Evolutionary conservation across 2,329 filamentous ascomycete species (phyloP), one percentile per base, ranked within the genome.

Genomic region (Fusarium gaditjirri): DNA sequence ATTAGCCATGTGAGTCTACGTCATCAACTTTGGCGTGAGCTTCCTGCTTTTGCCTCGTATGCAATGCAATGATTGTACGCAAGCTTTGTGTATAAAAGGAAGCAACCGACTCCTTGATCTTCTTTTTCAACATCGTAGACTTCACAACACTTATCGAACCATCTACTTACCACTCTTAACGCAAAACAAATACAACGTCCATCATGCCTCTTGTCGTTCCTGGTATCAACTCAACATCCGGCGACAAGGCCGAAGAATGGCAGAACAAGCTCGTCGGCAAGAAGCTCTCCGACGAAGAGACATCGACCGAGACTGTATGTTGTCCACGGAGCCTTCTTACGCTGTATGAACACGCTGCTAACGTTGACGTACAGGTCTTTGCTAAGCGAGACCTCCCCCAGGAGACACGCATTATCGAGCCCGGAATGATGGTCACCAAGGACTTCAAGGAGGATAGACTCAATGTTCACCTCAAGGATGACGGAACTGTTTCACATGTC

Each of bases 141-240:
- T 33, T 29, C 8, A 39, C 35, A 55, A 16, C 33, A 29, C 6
- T 16, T 8, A 35, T 39, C 14, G 16, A 47, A 36, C 14, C 41
- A 58, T 56, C 39, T 19, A 29, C 27, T 8, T 29, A 29, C 27
- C 27, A 29, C 27, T 29, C 27, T 29, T 8, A 29, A 42, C 46
- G 17, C 16, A 53, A 42, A 39, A 31, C 31, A 49, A 39, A 42
- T 7, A 39, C 25, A 38, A n/a, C 42, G 31, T 42, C 47, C 66
- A 79, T n/a, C 82, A 90, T 92, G 90, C 90, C 90, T 87, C 89
- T 91, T 81, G 85, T 91, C 75, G 85, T 90, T 23, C 89, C 89
- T 61, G 88, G 87, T 77, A 81, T 90, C 74, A 89, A 84, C 70
- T 83, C 81, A 69, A 82, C 81, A 68, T 80, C 83, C 43, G 79